Evolutionary conservation across 768 basidiomycete genomes (phyloP), one percentile per base, ranked within the genome.

Genomic region (Phylloporus scabripes): DNA sequence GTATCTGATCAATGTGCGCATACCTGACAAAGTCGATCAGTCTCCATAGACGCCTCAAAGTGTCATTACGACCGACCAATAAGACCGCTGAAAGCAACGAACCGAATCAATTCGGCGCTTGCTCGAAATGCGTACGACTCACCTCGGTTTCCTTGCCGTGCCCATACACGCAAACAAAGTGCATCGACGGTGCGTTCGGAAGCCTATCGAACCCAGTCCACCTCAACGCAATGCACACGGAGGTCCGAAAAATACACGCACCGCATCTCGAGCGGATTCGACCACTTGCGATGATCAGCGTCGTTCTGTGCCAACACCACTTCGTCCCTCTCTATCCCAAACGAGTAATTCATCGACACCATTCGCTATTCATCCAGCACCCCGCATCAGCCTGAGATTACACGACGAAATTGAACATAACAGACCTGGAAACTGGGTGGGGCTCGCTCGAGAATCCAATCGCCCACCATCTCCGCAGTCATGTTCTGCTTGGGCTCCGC

Each of bases 121-220:
- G 26, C 7, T 5, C 26, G 12, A 38, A 40, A 29, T 7, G 14
- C 15, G 45, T 48, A 40, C 7, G 5, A 53, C 77, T 54, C 33
- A 82, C 88, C 78, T 96, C 93, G 0, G 93, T 99, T 58, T 93
- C 88, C 63, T 97, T 97, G 17, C 95, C 95, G 56, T 91, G 85
- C 0, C 95, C 95, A 70, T 98, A 97, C 2, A 93, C 80, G 55
- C 94, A 97, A 65, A 84, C 88, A 24, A 95, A 83, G 61, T 85
- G 90, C 83, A 96, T 87, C 5, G 85, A 87, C 1, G 95, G 93
- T 0, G 96, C 96, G 41, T 82, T 68, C 1, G 95, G 95, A 15
- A 99, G 72, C 55, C 89, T 90, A 46, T 31, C 3, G 21, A 33
- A 43, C 31, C 38, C 37, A 17, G 23, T 20, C 0, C 4, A 38